Conservation (phyloP, 108 stramenopile species). For the Chaetoceros muelleri region DNA sequence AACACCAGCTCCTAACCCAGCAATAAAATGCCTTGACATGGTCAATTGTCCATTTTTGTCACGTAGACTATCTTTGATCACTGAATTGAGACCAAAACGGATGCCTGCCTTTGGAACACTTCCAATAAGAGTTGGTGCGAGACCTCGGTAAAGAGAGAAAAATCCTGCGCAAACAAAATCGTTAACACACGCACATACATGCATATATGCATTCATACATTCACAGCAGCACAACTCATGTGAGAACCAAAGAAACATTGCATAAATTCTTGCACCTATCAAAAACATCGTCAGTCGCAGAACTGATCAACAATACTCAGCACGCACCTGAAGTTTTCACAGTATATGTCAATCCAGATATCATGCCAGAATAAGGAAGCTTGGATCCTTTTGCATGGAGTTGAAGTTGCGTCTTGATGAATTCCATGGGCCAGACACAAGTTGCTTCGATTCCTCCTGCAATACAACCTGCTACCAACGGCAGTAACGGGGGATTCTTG, state of each 20-base stretch:
- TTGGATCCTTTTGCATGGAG: constrained; percentile 41
- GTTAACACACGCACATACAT: no score
- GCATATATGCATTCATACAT: no score
- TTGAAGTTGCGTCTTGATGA: constrained; percentile 78
- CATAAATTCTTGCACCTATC: neutral
- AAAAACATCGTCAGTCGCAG: no score
- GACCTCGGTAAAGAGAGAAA: constrained; percentile 80
- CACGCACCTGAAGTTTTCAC: constrained; percentile 63
- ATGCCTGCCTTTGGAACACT: constrained; percentile 94
- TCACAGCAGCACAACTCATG: no score
- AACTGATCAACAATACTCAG: no score
- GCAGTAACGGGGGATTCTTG: constrained; percentile 61
- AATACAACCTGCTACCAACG: constrained; percentile 75
- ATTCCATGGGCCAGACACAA: constrained; percentile 95
- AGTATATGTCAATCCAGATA: constrained; percentile 78
- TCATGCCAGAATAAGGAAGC: constrained; percentile 76
- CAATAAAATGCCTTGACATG: constrained; percentile 79
- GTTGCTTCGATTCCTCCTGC: constrained; percentile 80
- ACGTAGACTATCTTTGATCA: constrained; percentile 68
- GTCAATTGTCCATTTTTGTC: constrained; percentile 84
- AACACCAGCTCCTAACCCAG: constrained; percentile 92
- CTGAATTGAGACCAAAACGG: constrained; percentile 91
- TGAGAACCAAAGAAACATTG: neutral
- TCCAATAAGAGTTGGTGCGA: constrained; percentile 85
- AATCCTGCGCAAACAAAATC: constrained; percentile 36